These are phyloP conservation scores for Chlorella sp. DNA, from an alignment of 139 green algal species.

Conservation along the genomic window DNA sequence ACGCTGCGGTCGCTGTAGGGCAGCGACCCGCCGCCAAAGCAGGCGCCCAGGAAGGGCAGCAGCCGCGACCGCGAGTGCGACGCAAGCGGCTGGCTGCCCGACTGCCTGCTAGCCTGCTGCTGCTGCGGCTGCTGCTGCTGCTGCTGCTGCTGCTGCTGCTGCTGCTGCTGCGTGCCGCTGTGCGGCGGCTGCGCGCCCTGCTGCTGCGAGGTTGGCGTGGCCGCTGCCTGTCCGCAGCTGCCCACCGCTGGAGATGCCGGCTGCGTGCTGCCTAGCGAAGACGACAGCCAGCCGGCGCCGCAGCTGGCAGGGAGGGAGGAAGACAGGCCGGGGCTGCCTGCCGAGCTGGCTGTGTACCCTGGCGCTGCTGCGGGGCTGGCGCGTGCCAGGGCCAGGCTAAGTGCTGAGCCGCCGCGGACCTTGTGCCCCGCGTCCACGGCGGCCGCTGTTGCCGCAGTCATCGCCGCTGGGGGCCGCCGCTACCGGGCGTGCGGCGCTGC, in stretches of 20 bases:
- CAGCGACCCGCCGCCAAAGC: conserved; percentile 3
- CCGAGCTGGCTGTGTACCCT: neutral
- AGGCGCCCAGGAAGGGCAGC: conserved; percentile 4
- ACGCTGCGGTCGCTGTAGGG: neutral
- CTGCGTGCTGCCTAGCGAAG: neutral
- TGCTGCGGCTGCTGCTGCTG: conserved; percentile 2
- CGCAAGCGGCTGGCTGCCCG: neutral
- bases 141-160: neutral
- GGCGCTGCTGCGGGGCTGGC: neutral
- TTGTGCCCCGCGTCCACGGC: conserved; percentile 1
- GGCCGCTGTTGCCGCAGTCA: neutral
- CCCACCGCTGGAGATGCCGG: too few species aligned
- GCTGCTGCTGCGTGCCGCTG: too few species aligned
- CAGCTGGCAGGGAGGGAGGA: neutral
- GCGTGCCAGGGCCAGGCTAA: neutral
- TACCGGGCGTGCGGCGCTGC: neutral
- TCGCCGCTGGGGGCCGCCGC: neutral
- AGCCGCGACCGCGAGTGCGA: neutral
- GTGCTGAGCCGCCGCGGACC: conserved; percentile 25
- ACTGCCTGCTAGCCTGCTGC: neutral
- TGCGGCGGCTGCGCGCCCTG: too few species aligned
- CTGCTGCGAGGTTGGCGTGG: too few species aligned
- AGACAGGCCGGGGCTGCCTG: neutral
- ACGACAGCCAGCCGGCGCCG: neutral
- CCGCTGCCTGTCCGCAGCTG: too few species aligned